phyloP scores from a whole-genome alignment of 163 green algal genomes.

The Scenedesmus sp. region DNA sequence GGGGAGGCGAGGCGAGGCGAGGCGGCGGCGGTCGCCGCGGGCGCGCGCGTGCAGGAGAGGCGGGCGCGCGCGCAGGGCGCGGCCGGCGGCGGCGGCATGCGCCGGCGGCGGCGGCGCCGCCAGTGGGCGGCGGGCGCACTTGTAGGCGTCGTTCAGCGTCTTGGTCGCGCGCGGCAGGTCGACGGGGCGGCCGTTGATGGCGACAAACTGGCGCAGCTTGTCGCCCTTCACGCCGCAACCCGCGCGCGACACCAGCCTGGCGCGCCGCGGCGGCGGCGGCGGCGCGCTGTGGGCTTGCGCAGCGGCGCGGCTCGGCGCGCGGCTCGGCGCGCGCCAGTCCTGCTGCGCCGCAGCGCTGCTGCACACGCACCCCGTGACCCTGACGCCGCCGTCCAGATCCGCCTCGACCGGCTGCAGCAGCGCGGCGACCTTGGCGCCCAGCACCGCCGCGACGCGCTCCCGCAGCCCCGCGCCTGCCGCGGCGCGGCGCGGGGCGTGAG shows the following conservation, averaged over 20 bases:
- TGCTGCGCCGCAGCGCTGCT: slow-evolving; percentile 12
- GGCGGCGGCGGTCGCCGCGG: too few species aligned
- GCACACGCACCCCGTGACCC: slow-evolving; percentile 36
- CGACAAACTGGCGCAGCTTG: slow-evolving; percentile 93
- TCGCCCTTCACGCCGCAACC: slow-evolving; percentile 57
- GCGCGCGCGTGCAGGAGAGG: too few species aligned
- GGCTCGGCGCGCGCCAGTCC: too few species aligned
- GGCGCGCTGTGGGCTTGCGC: too few species aligned
- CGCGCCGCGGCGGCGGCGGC: background rate
- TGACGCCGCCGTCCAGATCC: slow-evolving; percentile 43
- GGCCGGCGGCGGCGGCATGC: too few species aligned
- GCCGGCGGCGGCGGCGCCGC: too few species aligned
- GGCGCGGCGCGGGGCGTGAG: background rate
- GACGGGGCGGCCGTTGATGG: slow-evolving; percentile 93
- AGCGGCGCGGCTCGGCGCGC: too few species aligned
- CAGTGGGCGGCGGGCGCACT: slow-evolving; percentile 33
- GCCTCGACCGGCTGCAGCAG: slow-evolving; percentile 75
- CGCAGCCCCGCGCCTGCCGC: slow-evolving; percentile 45
- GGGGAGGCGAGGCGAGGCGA: too few species aligned
- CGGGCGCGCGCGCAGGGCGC: too few species aligned
- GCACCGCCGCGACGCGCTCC: slow-evolving; percentile 83
- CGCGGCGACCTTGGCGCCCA: slow-evolving; percentile 77
- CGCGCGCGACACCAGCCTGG: slow-evolving; percentile 78
- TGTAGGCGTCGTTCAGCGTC: slow-evolving; percentile 84
- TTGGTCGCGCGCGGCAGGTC: slow-evolving; percentile 85